These are phyloP conservation scores for Penicillium cosmopolitanum DNA, from an alignment of 495 filamentous ascomycete species.

Conservation along the genomic window DNA sequence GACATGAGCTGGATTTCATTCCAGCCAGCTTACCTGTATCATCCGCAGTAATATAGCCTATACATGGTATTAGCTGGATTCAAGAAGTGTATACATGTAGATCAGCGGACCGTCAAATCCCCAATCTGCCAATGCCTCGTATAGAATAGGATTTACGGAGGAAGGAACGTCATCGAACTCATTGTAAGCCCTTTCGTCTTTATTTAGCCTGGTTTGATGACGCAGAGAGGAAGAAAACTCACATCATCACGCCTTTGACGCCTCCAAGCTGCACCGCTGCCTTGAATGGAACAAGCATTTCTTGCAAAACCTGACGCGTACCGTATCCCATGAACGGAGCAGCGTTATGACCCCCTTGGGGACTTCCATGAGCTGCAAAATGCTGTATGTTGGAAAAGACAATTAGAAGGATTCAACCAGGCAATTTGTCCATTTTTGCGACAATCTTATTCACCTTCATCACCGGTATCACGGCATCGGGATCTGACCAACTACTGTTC, in stretches of 20 bases:
- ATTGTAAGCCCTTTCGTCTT: constrained; percentile 11
- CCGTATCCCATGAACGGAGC: constrained; percentile 19
- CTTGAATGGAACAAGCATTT: constrained; percentile 18
- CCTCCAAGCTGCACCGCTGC: constrained; percentile 16
- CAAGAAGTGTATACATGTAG: not conserved
- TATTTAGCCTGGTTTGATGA: not conserved
- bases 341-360: constrained; percentile 15
- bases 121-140: constrained; percentile 14
- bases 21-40: constrained; percentile 5
- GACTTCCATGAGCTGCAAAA: constrained; percentile 16
- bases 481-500: constrained; percentile 14
- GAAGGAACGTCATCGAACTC: constrained; percentile 19
- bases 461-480: constrained; percentile 14
- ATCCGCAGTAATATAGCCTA: constrained; percentile 15
- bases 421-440: too few relatives aligned
- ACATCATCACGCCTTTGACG: constrained; percentile 20
- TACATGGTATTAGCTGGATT: not conserved
- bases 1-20: not conserved
- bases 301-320: constrained; percentile 11
- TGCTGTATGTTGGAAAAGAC: not conserved
- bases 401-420: not conserved
- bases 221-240: not conserved
- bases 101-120: constrained; percentile 11
- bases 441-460: constrained; percentile 9
- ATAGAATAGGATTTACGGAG: constrained; percentile 14